Evolutionary conservation across 225 moss, liverwort and hornwort genomes (phyloP).

Genomic region (Neckera pumila): DNA sequence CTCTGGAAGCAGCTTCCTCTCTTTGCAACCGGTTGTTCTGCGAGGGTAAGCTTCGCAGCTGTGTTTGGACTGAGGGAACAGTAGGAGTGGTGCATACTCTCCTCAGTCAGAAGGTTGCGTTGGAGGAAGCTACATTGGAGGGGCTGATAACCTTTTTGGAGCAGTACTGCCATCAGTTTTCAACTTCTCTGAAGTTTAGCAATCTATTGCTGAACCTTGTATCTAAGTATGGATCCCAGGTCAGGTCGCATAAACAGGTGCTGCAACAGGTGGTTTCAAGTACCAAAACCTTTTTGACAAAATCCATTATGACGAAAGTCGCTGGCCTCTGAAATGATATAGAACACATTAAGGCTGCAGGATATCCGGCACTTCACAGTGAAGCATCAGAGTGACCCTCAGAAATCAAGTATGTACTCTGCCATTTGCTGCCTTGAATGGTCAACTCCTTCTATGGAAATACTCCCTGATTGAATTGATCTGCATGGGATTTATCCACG

Average conservation of each 20-base stretch:
- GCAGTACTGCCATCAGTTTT: slow-evolving; percentile 26
- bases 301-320: slow-evolving; percentile 52
- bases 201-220: slow-evolving; percentile 58
- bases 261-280: slow-evolving; percentile 35
- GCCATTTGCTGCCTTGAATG: background rate
- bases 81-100: slow-evolving; percentile 55
- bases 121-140: slow-evolving; percentile 36
- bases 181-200: slow-evolving; percentile 61
- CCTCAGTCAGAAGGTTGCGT: slow-evolving; percentile 26
- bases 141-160: slow-evolving; percentile 42
- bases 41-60: background rate
- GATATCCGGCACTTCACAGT: background rate
- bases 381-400: background rate
- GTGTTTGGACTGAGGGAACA: slow-evolving; percentile 65
- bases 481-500: background rate
- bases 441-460: background rate
- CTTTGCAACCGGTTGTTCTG: slow-evolving; percentile 47
- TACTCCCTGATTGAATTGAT: background rate
- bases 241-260: slow-evolving; percentile 28
- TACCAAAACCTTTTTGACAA: slow-evolving; percentile 60
- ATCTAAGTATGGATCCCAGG: slow-evolving; percentile 39
- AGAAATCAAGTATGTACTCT: background rate
- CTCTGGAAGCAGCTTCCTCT: slow-evolving; percentile 27
- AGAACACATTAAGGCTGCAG: background rate
- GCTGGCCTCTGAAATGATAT: slow-evolving; percentile 2